Base-by-base conservation (phyloP, 345 rosid species). In the Brassica carinata region DNA sequence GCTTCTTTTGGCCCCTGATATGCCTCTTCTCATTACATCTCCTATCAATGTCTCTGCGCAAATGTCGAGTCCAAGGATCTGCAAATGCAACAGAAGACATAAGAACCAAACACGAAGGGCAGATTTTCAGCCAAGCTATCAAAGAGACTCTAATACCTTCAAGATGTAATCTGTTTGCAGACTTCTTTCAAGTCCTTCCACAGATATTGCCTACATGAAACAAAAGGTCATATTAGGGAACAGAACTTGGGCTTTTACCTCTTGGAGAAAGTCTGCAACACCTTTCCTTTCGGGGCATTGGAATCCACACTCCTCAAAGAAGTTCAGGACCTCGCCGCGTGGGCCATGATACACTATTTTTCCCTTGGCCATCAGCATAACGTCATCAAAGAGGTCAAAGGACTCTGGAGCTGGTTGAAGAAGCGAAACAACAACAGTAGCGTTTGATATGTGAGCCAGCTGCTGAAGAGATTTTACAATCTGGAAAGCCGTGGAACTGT, bases 371-470 rank as follows among this genome's bases (percentile, higher is more conserved):
- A 90, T 76, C 34, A 91, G 88, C 72, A 93, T 88, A 23, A 91
- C 73, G 63, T 94, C 94, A 82, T 94, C 94, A 34, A 94, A 94
- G 29, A 92, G 89, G 70, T 87, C 83, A 30, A 85, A 94, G 1
- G 97, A 90, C 73, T 92, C 95, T 2, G 96, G 96, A 6, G 97
- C 91, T 5, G 96, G 97, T 75, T 94, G 98, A 23, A 92, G 94
- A 30, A 94, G 94, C 0, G 97, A 91, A 73, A 92, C 87, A 66
- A 89, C 64, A 29, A 89, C 84, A 8, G 98, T 92, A 76, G 85
- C 91, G 7, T 85, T 71, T 5, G 88, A 67, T 76, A 90, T 85
- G 77, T 92, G 97, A 80, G 84, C 78, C 34, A 65, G 38, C 73
- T 94, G 94, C 88, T 72, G 91, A 36, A 94, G 74, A 9, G 91